phyloP scores from a whole-genome alignment of 331 rosid genomes.

The Quercus tomentella region DNA sequence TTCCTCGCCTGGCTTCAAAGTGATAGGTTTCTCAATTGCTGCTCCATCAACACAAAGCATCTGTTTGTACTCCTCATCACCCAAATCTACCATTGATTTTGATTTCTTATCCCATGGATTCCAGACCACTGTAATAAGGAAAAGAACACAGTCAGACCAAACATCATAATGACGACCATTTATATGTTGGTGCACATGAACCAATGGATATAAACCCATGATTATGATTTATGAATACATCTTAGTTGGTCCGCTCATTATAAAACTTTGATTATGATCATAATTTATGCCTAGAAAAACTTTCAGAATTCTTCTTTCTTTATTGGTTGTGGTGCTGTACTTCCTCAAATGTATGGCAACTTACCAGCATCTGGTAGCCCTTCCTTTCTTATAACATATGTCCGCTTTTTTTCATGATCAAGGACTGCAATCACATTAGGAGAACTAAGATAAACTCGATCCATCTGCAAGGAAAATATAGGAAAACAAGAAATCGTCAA shows the following conservation, averaged over 20 bases:
- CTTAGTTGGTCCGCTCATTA: background rate
- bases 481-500: background rate
- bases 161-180: background rate
- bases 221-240: background rate
- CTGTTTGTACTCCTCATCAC: conserved; percentile 85
- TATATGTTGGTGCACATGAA: background rate
- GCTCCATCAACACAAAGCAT: conserved; percentile 93
- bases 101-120: conserved; percentile 97
- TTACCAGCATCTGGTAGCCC: conserved; percentile 93
- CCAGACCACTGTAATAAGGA: conserved; percentile 58
- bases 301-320: background rate
- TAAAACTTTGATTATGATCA: background rate
- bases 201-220: background rate
- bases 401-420: conserved; percentile 78
- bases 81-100: conserved; percentile 68
- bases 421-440: conserved; percentile 70
- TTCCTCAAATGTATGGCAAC: conserved; percentile 7
- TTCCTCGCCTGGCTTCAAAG: conserved; percentile 86
- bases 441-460: conserved; percentile 79
- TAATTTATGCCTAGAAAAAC: background rate
- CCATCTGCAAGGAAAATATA: conserved; percentile 50
- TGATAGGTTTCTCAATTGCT: conserved; percentile 67
- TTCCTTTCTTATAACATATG: conserved; percentile 72
- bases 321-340: background rate
- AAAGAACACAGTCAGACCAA: background rate